Base-by-base conservation (phyloP, 345 rosid species). In the Gossypioides kirkii region DNA sequence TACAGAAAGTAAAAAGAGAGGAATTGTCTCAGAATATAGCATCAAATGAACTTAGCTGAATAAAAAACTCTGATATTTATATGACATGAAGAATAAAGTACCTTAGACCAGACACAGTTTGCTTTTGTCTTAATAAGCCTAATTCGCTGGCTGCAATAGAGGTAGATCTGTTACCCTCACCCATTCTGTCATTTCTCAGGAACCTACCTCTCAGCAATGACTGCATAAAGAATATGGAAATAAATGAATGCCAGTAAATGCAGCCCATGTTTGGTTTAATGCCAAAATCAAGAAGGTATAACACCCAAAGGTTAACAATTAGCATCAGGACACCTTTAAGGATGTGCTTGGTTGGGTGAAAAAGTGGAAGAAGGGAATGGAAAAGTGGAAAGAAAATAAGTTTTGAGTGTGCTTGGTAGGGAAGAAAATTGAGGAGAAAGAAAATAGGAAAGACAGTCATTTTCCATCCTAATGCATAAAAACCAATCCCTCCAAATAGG, bases 91-190 rank as follows among this genome's bases (percentile, higher is more conserved):
- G 41, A 55, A 54, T 56, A 16, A 71, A 49, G 61, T 84, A 94
- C 98, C 98, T 92, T 79, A 94, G 82, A 84, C 87, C 98, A 80
- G 98, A 87, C 65, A 94, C 98, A 10, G 98, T 85, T 55, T 94
- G 94, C 71, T 91, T 87, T 80, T 89, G 90, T 85, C 97, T 88
- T 83, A 94, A 74, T 72, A 94, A 86, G 36, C 98, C 98, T 71
- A 94, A 84, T 80, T 94, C 98, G 74, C 84, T 82, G 76, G 92
- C 97, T 12, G 98, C 93, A 23, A 78, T 79, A 42, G 97, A 87
- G 71, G 83, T 74, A 45, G 87, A 85, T 78, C 90, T 87, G 73
- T 82, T 85, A 76, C 77, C 82, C 78, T 81, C 88, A 74, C 75
- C 74, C 68, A 76, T 77, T 83, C 85, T 85, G 78, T 79, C 86